Conservation (phyloP, 768 basidiomycete genomes). For the Hygrocybe punicea region DNA sequence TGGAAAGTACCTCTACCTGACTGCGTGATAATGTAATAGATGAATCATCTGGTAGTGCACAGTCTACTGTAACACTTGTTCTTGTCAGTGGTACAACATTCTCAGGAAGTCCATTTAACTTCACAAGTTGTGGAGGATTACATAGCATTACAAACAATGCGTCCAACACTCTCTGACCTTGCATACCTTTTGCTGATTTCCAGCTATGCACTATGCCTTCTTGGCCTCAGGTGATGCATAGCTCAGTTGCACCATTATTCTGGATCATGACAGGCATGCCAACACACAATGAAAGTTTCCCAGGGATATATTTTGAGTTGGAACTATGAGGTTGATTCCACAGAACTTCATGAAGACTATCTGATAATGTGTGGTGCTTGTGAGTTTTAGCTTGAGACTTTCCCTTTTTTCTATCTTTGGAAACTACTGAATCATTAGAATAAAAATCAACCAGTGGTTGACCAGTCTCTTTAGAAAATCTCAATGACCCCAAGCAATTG, state of each 20-base stretch:
- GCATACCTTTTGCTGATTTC: conserved; percentile 13
- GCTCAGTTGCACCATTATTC: too few relatives aligned
- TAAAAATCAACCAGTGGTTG: conserved; percentile 24
- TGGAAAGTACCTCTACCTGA: conserved; percentile 20
- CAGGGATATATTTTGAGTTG: too few relatives aligned
- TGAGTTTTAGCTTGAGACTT: too few relatives aligned
- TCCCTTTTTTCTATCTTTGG: too few relatives aligned
- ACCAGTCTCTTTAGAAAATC: conserved; percentile 31
- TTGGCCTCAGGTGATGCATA: conserved; percentile 20
- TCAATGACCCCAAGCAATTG: conserved; percentile 25
- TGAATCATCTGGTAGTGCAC: conserved; percentile 14
- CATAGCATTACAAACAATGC: conserved; percentile 29
- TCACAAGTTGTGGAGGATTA: conserved; percentile 22
- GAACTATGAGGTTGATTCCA: too few relatives aligned
- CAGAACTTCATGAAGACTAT: background rate
- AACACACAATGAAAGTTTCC: too few relatives aligned
- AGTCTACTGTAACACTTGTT: conserved; percentile 1
- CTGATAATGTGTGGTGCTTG: conserved; percentile 13
- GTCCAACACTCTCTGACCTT: conserved; percentile 19
- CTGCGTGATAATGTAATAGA: conserved; percentile 13
- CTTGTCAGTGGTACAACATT: conserved; percentile 30
- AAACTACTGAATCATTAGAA: conserved; percentile 13
- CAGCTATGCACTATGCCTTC: conserved; percentile 29
- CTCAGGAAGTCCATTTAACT: conserved; percentile 23
- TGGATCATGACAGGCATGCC: too few relatives aligned